phyloP scores from a whole-genome alignment of 805 yeast genomes.

The Komagataella pastoris region DNA sequence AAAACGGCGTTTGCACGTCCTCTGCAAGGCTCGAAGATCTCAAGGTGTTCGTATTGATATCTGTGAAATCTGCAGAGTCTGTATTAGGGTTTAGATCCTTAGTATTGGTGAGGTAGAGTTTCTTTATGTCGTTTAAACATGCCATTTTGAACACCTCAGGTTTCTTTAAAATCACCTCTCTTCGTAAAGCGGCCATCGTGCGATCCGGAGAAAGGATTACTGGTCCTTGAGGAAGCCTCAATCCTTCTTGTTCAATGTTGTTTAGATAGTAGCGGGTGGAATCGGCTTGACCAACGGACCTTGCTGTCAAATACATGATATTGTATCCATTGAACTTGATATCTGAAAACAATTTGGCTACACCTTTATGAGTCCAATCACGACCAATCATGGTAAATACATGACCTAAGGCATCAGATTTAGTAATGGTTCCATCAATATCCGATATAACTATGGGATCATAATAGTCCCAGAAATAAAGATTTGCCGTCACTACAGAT shows the following conservation, averaged over 20 bases:
- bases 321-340: conserved; percentile 82
- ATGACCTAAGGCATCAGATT: conserved; percentile 95
- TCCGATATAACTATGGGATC: conserved; percentile 93
- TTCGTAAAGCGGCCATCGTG: conserved; percentile 84
- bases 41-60: conserved; percentile 7
- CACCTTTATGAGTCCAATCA: conserved; percentile 98
- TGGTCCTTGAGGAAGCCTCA: conserved; percentile 74
- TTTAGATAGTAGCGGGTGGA: conserved; percentile 72
- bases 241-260: conserved; percentile 67
- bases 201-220: conserved; percentile 92
- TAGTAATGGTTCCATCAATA: conserved; percentile 96
- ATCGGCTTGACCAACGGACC: conserved; percentile 94
- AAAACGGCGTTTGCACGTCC: conserved; percentile 65
- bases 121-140: conserved; percentile 74
- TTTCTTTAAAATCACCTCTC: conserved; percentile 87
- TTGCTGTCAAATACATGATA: conserved; percentile 83
- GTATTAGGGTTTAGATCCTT: background rate
- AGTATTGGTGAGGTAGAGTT: conserved; percentile 30
- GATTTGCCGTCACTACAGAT: conserved; percentile 58
- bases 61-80: conserved; percentile 7
- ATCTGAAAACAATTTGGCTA: conserved; percentile 83
- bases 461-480: conserved; percentile 72
- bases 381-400: conserved; percentile 85
- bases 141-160: conserved; percentile 99
- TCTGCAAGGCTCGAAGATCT: conserved; percentile 9